Base-by-base conservation (phyloP, 129 eudicot genomes). In the Centaurea solstitialis region DNA sequence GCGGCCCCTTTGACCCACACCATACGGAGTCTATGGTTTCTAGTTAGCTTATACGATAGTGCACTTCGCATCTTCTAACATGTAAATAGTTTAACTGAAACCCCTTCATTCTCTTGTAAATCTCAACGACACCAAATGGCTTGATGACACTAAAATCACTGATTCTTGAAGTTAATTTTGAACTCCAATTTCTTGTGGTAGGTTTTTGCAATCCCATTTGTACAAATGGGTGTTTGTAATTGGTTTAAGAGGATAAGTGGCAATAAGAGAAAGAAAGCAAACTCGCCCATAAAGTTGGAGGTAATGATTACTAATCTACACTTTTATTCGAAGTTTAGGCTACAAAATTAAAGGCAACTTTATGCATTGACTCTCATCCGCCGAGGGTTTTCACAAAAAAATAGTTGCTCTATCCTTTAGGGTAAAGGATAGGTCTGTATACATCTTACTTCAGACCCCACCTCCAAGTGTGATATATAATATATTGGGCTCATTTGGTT, bases 231-330 rank as follows among this genome's bases (percentile, higher is more conserved):
- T 76, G 80, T 74, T 28, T 80, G 87, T 76, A 33, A 57, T 68
- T 88, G 92, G 82, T 79, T 88, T 47, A 88, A 86, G 75, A 62
- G 30, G 47, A 72, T 84, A 33, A 20, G 62, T 4, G 5, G 86
- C 57, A 62, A 73, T 73, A 82, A 78, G 87, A 77, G 73, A 71
- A 72, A 69, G 81, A 88, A 88, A 81, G n/a, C 50, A 26, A 57
- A 15, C 20, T 23, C 28, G 65, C 47, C 57, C 70, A 41, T 83
- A 76, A 86, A 85, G 75, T 65, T 82, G 10, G 68, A 82, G 87
- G 91, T 85, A 71, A 75, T 37, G 23, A 9, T 68, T 76, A 24
- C 45, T 22, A 28, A 43, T 18, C n/a, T 3, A 22, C 23, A 20
- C 12, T 17, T 33, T 53, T 45, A 41, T 53, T 17, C 26, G 15